These are phyloP conservation scores for Diaporthe longicolla DNA, from an alignment of 2,329 filamentous ascomycete genomes.

Conservation along the genomic window DNA sequence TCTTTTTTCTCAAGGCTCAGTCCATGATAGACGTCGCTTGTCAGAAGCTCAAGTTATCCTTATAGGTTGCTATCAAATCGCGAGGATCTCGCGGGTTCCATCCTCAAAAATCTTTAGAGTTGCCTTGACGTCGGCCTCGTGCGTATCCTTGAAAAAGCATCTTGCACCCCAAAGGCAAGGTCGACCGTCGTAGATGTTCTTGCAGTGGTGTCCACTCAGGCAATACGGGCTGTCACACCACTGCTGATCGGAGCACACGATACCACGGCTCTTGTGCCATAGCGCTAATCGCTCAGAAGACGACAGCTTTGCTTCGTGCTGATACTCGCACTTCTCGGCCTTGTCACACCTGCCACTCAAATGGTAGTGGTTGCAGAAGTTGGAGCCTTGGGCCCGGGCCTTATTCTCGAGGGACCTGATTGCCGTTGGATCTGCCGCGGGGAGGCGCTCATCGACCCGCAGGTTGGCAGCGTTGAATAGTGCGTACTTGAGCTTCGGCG, in stretches of 20 bases:
- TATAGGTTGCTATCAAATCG: background rate
- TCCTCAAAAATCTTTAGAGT: conserved; percentile 38
- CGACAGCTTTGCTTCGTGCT: conserved; percentile 37
- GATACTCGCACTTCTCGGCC: conserved; percentile 35
- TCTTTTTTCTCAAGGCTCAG: background rate
- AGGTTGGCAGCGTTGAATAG: conserved; percentile 40
- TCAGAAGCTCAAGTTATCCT: conserved; percentile 4
- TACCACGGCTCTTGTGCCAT: conserved; percentile 42
- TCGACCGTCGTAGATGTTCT: conserved; percentile 37
- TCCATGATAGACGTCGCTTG: background rate
- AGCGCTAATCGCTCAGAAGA: conserved; percentile 37
- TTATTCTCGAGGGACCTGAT: conserved; percentile 38
- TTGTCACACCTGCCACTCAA: conserved; percentile 35
- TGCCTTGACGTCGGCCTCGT: conserved; percentile 34
- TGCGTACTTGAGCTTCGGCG: conserved; percentile 36
- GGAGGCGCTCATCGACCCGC: conserved; percentile 41
- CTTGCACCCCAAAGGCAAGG: conserved; percentile 35
- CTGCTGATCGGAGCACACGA: conserved; percentile 32
- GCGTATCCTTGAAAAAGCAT: conserved; percentile 41
- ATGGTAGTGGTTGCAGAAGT: conserved; percentile 43
- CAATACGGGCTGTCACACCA: conserved; percentile 39
- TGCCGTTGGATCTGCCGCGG: conserved; percentile 14
- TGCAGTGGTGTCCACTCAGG: conserved; percentile 42
- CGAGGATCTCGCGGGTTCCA: conserved; percentile 34
- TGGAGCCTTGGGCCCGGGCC: conserved; percentile 37